Evolutionary conservation across 1,284 basidiomycete species (phyloP).

Genomic region (Anthracocystis panici-leucophaei): DNA sequence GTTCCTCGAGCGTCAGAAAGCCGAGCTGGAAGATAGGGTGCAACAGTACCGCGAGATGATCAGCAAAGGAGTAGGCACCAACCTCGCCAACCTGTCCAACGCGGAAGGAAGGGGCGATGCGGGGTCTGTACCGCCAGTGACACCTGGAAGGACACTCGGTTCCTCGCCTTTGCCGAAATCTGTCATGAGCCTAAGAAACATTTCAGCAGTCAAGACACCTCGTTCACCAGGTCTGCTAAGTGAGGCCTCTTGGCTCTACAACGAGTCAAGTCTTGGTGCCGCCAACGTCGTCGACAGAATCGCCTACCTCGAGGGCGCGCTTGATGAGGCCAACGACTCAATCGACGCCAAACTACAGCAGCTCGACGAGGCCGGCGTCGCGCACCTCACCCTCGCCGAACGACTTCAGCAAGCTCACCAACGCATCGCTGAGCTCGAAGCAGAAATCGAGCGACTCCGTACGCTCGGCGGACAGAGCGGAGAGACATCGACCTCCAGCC

Average conservation of each 20-base stretch:
- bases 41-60: slow-evolving; percentile 53
- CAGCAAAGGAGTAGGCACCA: slow-evolving; percentile 43
- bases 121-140: slow-evolving; percentile 16
- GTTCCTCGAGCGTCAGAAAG: slow-evolving; percentile 37
- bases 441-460: slow-evolving; percentile 41
- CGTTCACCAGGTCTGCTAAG: slow-evolving; percentile 48
- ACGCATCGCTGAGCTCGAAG: slow-evolving; percentile 51
- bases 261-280: slow-evolving; percentile 57
- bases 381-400: slow-evolving; percentile 48
- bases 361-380: slow-evolving; percentile 49
- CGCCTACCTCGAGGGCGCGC: slow-evolving; percentile 44
- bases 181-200: slow-evolving; percentile 43
- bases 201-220: slow-evolving; percentile 46
- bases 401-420: slow-evolving; percentile 40
- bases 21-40: slow-evolving; percentile 43
- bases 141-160: slow-evolving; percentile 23
- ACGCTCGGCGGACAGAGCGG: slow-evolving; percentile 21
- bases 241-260: slow-evolving; percentile 55
- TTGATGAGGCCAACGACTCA: slow-evolving; percentile 54
- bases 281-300: slow-evolving; percentile 44
- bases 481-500: slow-evolving; percentile 20
- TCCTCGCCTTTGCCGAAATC: slow-evolving; percentile 49
- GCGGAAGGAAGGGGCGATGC: slow-evolving; percentile 10
- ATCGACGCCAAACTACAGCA: slow-evolving; percentile 58
- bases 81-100: slow-evolving; percentile 35